phyloP scores from a whole-genome alignment of 148 eudicot species.

The Fagopyrum homotropicum region DNA sequence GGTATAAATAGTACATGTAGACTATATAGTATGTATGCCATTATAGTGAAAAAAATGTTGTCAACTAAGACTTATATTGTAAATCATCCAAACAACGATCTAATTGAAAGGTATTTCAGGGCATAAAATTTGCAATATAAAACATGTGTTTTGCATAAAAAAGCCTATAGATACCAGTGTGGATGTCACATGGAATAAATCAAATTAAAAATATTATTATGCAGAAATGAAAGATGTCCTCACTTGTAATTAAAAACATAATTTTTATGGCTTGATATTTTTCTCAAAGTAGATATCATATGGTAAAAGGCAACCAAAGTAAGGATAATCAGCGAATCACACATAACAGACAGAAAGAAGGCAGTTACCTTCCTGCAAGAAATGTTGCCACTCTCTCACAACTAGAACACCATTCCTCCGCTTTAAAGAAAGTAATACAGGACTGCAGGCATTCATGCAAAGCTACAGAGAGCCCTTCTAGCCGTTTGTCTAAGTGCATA shows the following conservation, averaged over 20 bases:
- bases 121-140: no score
- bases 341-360: neutral
- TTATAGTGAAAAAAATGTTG: no score
- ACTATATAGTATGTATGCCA: no score
- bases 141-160: no score
- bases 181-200: neutral
- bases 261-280: neutral
- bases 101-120: no score
- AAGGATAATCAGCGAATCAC: neutral
- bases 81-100: no score
- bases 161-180: neutral
- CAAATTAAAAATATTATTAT: neutral
- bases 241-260: neutral
- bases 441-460: conserved; percentile 52
- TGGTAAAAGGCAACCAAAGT: neutral
- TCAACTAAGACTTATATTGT: no score
- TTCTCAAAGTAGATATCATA: neutral
- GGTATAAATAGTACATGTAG: no score
- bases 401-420: conserved; percentile 60
- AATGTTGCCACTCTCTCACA: conserved; percentile 49
- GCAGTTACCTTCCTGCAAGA: conserved; percentile 54
- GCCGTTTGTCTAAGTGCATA: conserved; percentile 64
- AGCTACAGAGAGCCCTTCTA: conserved; percentile 45
- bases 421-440: conserved; percentile 49
- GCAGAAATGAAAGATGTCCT: neutral